Percentiles rank a stretch among this genome's conserved stretches.
Conservation (phyloP, 2,329 filamentous ascomycete species). For the Aureobasidium zeae region DNA sequence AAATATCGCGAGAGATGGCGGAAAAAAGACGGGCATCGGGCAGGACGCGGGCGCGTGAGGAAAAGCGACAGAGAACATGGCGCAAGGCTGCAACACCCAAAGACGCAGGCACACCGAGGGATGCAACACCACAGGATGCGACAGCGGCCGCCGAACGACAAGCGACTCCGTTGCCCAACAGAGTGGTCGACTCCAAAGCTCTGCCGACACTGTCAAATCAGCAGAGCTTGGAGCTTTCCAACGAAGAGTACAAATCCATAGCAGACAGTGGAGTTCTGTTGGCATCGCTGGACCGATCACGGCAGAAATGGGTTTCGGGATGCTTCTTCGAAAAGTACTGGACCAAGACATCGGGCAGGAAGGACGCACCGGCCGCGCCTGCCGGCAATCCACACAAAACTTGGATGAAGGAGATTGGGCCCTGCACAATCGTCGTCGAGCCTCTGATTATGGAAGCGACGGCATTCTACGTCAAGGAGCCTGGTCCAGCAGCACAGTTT, state of each 20-base stretch:
- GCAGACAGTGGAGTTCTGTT: conserved; percentile 67
- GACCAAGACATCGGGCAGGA: conserved; percentile 62
- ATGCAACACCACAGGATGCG: conserved; percentile 6
- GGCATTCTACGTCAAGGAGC: conserved; percentile 62
- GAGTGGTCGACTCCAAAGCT: conserved; percentile 55
- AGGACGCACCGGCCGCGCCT: conserved; percentile 47
- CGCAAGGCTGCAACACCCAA: conserved; percentile 3
- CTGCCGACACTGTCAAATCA: conserved; percentile 60
- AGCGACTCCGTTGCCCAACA: conserved; percentile 46
- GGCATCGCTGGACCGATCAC: conserved; percentile 64
- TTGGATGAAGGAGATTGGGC: conserved; percentile 50
- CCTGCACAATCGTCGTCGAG: conserved; percentile 65
- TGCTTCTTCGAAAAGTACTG: conserved; percentile 66
- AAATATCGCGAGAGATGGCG: too few species aligned
- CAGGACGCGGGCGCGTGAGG: conserved; percentile 8
- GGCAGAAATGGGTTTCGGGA: conserved; percentile 61
- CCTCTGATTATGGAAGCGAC: conserved; percentile 71
- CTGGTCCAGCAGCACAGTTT: conserved; percentile 24
- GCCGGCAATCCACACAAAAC: conserved; percentile 33
- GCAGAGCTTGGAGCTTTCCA: conserved; percentile 54
- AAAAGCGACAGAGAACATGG: conserved; percentile 8
- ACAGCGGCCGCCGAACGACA: conserved; percentile 12
- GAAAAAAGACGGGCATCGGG: conserved; percentile 11
- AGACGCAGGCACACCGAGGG: neutral
- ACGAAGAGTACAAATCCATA: conserved; percentile 62